Percentiles rank a stretch among this genome's conserved stretches.
Evolutionary conservation across 495 filamentous ascomycete species (phyloP).

Genomic region (Hypoxylon subgilvum): DNA sequence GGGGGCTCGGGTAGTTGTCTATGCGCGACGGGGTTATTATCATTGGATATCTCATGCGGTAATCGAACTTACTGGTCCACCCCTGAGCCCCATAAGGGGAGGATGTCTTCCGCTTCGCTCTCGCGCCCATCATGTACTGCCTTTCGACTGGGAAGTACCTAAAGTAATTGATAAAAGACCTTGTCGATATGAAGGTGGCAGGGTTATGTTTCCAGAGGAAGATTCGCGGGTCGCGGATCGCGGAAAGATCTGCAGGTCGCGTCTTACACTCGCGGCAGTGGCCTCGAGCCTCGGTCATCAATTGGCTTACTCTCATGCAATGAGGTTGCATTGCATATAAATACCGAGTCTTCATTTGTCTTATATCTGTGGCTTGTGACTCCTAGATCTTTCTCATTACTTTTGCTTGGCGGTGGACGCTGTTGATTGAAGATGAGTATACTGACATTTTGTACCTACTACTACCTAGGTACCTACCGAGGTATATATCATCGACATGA

Average conservation of each 20-base stretch:
- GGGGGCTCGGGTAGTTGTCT: not conserved
- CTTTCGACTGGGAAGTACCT: no score
- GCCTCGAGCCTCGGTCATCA: no score
- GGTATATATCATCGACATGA: no score
- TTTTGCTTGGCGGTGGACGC: no score
- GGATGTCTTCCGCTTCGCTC: conserved; percentile 1
- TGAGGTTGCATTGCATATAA: not conserved
- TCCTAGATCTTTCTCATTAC: no score
- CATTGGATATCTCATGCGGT: not conserved
- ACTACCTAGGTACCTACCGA: no score
- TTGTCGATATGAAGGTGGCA: no score
- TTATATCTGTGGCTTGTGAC: no score
- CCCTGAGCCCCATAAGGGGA: conserved; percentile 5
- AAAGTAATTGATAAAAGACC: not conserved
- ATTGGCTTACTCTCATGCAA: no score
- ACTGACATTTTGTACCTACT: no score
- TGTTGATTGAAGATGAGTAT: no score
- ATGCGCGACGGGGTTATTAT: not conserved
- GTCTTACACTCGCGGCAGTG: conserved; percentile 7
- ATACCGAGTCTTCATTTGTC: not conserved
- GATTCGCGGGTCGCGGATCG: not conserved
- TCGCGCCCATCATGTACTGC: conserved; percentile 4
- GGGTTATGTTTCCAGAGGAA: no score
- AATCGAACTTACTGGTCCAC: conserved; percentile 17
- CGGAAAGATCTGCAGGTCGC: conserved; percentile 5